A percentile compares a stretch with the other conserved stretches of the same genome.
phyloP scores from a whole-genome alignment of 805 yeast species.

The Ogataea pilisensis region DNA sequence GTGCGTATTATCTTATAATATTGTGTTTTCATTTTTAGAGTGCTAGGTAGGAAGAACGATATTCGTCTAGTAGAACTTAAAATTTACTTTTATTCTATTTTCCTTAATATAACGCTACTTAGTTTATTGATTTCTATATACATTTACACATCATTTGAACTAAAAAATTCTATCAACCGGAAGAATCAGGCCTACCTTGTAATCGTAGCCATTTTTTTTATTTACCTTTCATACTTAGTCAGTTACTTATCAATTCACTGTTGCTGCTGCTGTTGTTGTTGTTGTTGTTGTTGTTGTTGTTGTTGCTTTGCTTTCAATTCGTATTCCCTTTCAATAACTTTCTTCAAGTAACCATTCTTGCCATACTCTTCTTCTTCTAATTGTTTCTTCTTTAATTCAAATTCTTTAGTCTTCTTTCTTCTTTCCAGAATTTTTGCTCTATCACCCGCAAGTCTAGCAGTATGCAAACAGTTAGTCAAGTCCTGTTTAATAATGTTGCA shows the following conservation, averaged over 20 bases:
- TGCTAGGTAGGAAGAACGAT: too few species aligned
- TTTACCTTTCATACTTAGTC: neutral
- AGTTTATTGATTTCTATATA: too few species aligned
- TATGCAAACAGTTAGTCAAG: slow-evolving; percentile 72
- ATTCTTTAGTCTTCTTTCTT: slow-evolving; percentile 49
- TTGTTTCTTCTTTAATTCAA: slow-evolving; percentile 55
- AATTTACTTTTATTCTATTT: too few species aligned
- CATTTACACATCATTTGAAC: too few species aligned
- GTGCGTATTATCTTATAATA: too few species aligned
- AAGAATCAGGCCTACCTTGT: too few species aligned
- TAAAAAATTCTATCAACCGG: too few species aligned
- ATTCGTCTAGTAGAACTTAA: too few species aligned
- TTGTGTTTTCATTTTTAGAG: too few species aligned
- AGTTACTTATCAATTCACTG: neutral
- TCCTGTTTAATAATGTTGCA: slow-evolving; percentile 85
- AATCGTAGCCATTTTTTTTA: too few species aligned
- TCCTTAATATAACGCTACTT: too few species aligned
- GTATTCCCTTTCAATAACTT: slow-evolving; percentile 54
- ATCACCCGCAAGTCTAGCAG: slow-evolving; percentile 62
- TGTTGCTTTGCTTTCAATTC: slow-evolving; percentile 18
- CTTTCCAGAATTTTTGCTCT: slow-evolving; percentile 51
- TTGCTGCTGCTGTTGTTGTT: neutral
- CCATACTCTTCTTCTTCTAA: slow-evolving; percentile 78
- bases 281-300: neutral
- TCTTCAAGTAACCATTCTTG: slow-evolving; percentile 63